phyloP scores from a whole-genome alignment of 2,329 filamentous ascomycete species.

The Stachybotrys chartarum region DNA sequence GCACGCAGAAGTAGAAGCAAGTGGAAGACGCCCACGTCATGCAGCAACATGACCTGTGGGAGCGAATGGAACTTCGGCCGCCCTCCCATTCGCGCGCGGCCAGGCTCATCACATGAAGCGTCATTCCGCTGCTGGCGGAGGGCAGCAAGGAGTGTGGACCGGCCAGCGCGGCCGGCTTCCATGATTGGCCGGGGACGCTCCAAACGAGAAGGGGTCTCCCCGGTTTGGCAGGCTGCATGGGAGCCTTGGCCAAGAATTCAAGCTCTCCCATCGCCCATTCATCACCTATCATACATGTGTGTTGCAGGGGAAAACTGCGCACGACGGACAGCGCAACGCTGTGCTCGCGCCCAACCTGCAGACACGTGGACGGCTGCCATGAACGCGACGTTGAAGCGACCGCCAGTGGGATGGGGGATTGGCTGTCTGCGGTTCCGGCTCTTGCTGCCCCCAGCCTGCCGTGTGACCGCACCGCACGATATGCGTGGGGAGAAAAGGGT shows the following conservation, averaged over 20 bases:
- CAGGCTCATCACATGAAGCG: neutral
- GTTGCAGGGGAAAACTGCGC: too few relatives aligned
- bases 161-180: too few relatives aligned
- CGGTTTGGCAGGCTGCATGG: neutral
- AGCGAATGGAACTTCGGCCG: neutral
- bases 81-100: neutral
- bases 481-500: neutral
- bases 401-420: neutral
- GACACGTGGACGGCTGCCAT: slow-evolving; percentile 16
- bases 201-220: neutral
- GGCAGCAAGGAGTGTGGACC: too few relatives aligned
- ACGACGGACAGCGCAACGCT: slow-evolving; percentile 1
- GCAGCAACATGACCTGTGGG: neutral
- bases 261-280: too few relatives aligned
- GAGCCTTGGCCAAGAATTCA: neutral
- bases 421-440: neutral
- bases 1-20: neutral
- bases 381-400: neutral
- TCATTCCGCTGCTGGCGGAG: neutral
- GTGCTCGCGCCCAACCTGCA: slow-evolving; percentile 18
- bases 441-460: neutral
- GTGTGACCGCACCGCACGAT: neutral
- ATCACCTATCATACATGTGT: too few relatives aligned
- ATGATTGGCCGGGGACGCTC: neutral
- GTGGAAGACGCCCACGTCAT: neutral